A percentile compares a stretch with the other conserved stretches of the same genome.
phyloP scores from a whole-genome alignment of 495 filamentous ascomycete genomes.

The Durotheca rogersii region DNA sequence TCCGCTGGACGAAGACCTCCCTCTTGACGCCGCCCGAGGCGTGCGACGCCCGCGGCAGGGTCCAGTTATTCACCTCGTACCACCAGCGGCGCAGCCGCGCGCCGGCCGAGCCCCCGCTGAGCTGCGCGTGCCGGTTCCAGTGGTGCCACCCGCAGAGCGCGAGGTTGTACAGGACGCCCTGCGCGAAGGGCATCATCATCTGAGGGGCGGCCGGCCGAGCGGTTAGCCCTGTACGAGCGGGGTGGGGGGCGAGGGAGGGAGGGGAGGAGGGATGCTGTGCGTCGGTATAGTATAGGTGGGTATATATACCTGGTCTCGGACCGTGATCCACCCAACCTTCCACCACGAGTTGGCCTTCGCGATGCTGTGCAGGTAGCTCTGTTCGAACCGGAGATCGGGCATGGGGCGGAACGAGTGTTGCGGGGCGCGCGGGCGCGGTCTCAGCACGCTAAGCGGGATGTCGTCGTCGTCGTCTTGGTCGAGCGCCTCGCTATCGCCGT shows the following conservation, averaged over 20 bases:
- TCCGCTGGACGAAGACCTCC: too few relatives aligned
- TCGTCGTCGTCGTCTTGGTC: conserved; percentile 40
- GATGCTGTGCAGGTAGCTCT: conserved; percentile 90
- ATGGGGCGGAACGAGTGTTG: conserved; percentile 67
- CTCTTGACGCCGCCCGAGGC: too few relatives aligned
- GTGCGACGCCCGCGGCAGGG: too few relatives aligned
- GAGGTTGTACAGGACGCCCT: conserved; percentile 82
- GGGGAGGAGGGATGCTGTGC: not conserved
- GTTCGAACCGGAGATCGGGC: conserved; percentile 93
- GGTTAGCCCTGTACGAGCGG: not conserved
- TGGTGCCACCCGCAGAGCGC: conserved; percentile 76
- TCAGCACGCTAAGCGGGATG: conserved; percentile 59
- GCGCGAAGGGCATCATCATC: conserved; percentile 79
- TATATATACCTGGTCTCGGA: conserved; percentile 91
- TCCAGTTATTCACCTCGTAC: conserved; percentile 89
- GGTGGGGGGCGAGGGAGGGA: not conserved
- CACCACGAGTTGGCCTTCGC: conserved; percentile 72
- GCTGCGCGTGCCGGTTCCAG: conserved; percentile 72
- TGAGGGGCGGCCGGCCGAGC: conserved; percentile 34
- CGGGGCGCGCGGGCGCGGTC: conserved; percentile 48
- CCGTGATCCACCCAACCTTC: conserved; percentile 77
- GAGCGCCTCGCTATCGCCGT: conserved; percentile 17
- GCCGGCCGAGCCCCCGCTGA: conserved; percentile 69
- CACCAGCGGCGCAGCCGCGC: conserved; percentile 79
- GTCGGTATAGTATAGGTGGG: too few relatives aligned